Conservation (phyloP, 1,284 basidiomycete genomes). For the Ceratobasidium papillatum region DNA sequence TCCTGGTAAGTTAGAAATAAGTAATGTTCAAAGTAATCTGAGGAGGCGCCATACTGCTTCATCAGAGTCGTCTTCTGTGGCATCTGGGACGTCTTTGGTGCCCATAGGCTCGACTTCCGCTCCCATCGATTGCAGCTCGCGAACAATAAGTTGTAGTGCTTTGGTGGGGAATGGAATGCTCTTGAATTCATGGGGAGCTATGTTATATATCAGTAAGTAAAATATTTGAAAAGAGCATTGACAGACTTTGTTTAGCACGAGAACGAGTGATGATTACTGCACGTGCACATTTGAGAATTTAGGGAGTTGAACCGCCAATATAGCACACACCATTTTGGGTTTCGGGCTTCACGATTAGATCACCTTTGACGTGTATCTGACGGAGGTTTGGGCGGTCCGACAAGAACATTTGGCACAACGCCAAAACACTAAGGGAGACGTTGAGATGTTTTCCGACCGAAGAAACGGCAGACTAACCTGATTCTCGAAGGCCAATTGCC, state of each 20-base stretch:
- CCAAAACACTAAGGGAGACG: slow-evolving; percentile 66
- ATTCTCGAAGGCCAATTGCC: slow-evolving; percentile 92
- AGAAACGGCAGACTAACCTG: slow-evolving; percentile 54
- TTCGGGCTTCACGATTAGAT: slow-evolving; percentile 82
- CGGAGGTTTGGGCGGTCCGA: slow-evolving; percentile 72
- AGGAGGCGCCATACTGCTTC: slow-evolving; percentile 50
- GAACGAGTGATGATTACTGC: slow-evolving; percentile 96
- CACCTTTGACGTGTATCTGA: slow-evolving; percentile 85
- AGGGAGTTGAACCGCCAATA: not conserved
- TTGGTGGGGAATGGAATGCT: slow-evolving; percentile 89
- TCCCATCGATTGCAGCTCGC: slow-evolving; percentile 79
- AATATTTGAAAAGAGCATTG: not conserved
- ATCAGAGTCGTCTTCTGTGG: slow-evolving; percentile 77
- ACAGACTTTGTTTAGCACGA: slow-evolving; percentile 79
- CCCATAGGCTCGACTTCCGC: slow-evolving; percentile 67
- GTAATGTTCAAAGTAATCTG: slow-evolving; percentile 35
- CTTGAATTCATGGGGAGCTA: slow-evolving; percentile 87
- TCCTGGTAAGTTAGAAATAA: slow-evolving; percentile 59
- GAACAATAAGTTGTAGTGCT: slow-evolving; percentile 86
- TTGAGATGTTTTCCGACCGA: not conserved
- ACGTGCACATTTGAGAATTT: not conserved
- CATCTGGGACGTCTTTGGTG: slow-evolving; percentile 60
- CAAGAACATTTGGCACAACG: slow-evolving; percentile 78
- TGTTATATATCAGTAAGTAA: slow-evolving; percentile 8
- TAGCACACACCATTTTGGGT: slow-evolving; percentile 77